Evolutionary conservation across 768 basidiomycete species (phyloP).

Genomic region (Boletus reticulatus): DNA sequence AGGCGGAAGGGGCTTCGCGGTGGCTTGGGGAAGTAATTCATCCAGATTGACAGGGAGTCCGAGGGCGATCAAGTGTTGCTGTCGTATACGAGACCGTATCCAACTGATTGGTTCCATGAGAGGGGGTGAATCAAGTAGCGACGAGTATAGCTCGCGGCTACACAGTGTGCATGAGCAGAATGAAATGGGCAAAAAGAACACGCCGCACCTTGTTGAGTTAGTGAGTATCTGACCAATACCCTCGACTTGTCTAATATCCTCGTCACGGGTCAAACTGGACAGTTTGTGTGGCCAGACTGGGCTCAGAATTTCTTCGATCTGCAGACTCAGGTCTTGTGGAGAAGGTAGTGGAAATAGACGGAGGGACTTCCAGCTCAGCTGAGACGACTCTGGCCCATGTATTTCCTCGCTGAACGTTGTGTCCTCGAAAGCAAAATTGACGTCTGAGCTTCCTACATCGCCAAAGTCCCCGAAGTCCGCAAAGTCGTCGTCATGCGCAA

Average conservation of each 20-base stretch:
- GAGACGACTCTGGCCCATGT: conserved; percentile 39
- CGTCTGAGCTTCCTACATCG: conserved; percentile 47
- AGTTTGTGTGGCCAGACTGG: conserved; percentile 63
- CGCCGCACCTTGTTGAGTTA: conserved; percentile 65
- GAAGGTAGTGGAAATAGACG: conserved; percentile 64
- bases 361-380: conserved; percentile 57
- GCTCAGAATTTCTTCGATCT: conserved; percentile 62
- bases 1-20: conserved; percentile 67
- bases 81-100: conserved; percentile 87
- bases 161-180: conserved; percentile 15
- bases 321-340: conserved; percentile 51
- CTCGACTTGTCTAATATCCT: conserved; percentile 74
- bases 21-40: conserved; percentile 75
- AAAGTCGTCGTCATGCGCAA: conserved; percentile 67
- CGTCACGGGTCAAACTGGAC: conserved; percentile 56
- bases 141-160: conserved; percentile 79
- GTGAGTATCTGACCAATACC: conserved; percentile 79
- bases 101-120: conserved; percentile 87
- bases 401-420: conserved; percentile 12
- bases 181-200: conserved; percentile 18
- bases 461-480: conserved; percentile 89
- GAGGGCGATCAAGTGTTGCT: conserved; percentile 87
- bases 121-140: conserved; percentile 68
- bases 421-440: conserved; percentile 38
- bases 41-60: conserved; percentile 95